Evolutionary conservation across 768 basidiomycete species (phyloP), one percentile per base, ranked within the genome.

Genomic region (Boletus rubescentipes): DNA sequence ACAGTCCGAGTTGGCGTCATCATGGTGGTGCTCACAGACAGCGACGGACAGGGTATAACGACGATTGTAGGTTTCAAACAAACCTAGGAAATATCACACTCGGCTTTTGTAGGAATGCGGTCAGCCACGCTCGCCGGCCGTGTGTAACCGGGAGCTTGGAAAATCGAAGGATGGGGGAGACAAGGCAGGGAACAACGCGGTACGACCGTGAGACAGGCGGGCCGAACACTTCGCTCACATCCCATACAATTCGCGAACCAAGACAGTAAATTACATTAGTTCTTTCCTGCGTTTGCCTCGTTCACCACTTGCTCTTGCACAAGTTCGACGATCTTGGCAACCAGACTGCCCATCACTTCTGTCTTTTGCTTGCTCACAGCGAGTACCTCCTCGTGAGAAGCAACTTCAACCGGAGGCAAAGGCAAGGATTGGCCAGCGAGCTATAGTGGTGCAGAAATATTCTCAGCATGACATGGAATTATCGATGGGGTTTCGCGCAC

Each of bases 321-420:
- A 11, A 73, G 67, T 49, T 78, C 78, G 12, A 89, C 81, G 16
- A 92, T 79, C 60, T 72, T 76, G 54, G 82, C 82, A 9, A 95
- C 90, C 37, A 95, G 71, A 46, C 67, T 71, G 68, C 81, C 82
- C 83, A 95, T 84, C 32, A 85, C 76, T 30, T 86, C 83, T 4
- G 84, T 88, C 68, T 89, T 91, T 63, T 77, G 71, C 61, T 71
- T 80, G 11, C 91, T 86, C 23, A 82, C 75, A 11, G 71, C 70
- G 14, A 95, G 71, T 15, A 94, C 92, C 66, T 94, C 91, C 10
- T 83, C 88, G 61, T 93, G 91, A 20, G 87, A 86, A 5, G 91
- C 87, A 8, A 78, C 76, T 49, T 77, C 72, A 3, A 69, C 70
- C 5, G 64, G 57, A 3, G 77, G 74, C 12, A 70, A 55, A 52